Conservation (phyloP, 495 filamentous ascomycete species). For the Aspergillus homomorphus region DNA sequence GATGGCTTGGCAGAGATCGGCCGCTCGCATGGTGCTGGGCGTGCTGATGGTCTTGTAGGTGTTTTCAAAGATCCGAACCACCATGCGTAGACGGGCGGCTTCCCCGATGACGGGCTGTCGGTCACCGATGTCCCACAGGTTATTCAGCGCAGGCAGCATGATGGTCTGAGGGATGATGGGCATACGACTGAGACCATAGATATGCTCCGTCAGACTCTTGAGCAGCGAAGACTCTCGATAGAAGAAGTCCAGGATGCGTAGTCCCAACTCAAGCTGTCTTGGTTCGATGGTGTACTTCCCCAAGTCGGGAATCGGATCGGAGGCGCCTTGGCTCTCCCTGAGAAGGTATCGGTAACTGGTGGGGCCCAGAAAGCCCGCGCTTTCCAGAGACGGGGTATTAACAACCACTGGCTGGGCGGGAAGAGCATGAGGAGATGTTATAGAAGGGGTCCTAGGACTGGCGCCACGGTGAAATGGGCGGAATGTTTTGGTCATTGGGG, state of each 20-base stretch:
- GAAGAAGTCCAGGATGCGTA: slow-evolving; percentile 7
- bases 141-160: slow-evolving; percentile 6
- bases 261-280: slow-evolving; percentile 7
- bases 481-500: slow-evolving; percentile 19
- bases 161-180: slow-evolving; percentile 7
- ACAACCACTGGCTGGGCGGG: background rate
- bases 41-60: slow-evolving; percentile 7
- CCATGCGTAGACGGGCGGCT: background rate
- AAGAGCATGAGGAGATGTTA: background rate
- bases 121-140: slow-evolving; percentile 5
- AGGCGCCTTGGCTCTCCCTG: slow-evolving; percentile 2
- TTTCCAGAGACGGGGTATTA: background rate
- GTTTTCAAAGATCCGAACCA: slow-evolving; percentile 15
- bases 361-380: slow-evolving; percentile 32
- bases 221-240: background rate
- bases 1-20: slow-evolving; percentile 26
- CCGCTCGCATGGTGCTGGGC: background rate
- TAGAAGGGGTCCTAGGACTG: background rate
- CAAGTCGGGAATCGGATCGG: background rate
- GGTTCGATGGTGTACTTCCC: slow-evolving; percentile 9
- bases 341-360: slow-evolving; percentile 34
- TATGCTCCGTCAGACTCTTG: background rate
- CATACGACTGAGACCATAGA: slow-evolving; percentile 6
- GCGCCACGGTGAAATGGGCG: background rate
- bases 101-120: background rate